Base-by-base conservation (phyloP, 2,329 filamentous ascomycete species). In the Colletotrichum sp. region DNA sequence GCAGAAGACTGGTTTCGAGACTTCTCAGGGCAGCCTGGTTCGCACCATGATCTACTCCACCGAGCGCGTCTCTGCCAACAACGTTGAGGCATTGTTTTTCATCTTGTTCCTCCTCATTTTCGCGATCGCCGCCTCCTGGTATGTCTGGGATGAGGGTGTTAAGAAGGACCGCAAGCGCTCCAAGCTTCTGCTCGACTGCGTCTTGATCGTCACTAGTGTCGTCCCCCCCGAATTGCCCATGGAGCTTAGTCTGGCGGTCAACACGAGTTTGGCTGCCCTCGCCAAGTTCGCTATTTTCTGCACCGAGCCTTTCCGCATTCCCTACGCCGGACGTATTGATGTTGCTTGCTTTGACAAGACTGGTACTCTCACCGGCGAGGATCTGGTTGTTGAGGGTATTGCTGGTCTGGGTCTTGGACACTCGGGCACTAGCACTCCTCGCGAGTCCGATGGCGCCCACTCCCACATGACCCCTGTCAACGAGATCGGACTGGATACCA, bases 31-130 rank as follows among this genome's bases (percentile, higher is more conserved):
- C 78, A 98, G 96, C 85, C 91, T 99, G 76, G 97, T 99, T 76
- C 94, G 97, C 77, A 99, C 97, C 79, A 99, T 99, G 97, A 99
- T 99, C 82, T 99, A 98, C 88, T 98, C 98, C 2, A 99, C 97
- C 3, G 97, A 99, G 85, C 95, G 96, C 79, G 96, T 99, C 28
- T 99, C 96, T n/a, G 97, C 97, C 80, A 98, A 98, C 87, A 99
- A 99, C 82, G 93, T 93, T 60, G 97, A 99, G 86, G 97, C 97
- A 3, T 88, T 99, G n/a, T 90, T 98, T 77, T 99, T 99, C 88
- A 99, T 99, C 79, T 90, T 99, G 75, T 99, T 99, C 90, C 91
- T 99, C 32, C 91, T 98, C 71, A 92, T 99, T 80, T 99, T 99
- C 86, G 98, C 98, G 80, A 92, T 99, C 83, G 98, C 97, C 72